Conservation (phyloP, 768 basidiomycete genomes). For the Hebeloma cylindrosporum region DNA sequence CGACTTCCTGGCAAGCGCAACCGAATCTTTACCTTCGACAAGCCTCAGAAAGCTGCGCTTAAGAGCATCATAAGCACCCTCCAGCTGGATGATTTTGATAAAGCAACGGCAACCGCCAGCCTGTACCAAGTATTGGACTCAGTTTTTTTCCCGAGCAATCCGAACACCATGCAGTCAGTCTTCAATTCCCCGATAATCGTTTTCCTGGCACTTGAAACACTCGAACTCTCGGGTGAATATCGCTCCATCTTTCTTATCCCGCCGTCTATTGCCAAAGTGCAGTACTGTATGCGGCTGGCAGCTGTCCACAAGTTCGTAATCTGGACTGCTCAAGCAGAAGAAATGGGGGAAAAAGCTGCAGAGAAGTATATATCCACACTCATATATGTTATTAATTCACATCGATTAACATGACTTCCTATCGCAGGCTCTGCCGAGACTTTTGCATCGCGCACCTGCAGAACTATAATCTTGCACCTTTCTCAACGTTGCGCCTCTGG, state of each 20-base stretch:
- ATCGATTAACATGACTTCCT: no score
- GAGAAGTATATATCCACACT: no score
- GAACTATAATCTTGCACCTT: conserved; percentile 1
- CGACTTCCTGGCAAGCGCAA: background rate
- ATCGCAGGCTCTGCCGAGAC: background rate
- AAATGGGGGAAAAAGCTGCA: no score
- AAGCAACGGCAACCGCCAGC: background rate
- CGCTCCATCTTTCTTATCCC: background rate
- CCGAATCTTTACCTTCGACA: background rate
- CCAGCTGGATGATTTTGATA: background rate
- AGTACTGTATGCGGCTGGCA: background rate
- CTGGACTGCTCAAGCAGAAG: no score
- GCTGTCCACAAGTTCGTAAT: background rate
- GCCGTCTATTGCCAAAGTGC: background rate
- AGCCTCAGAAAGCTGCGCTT: background rate
- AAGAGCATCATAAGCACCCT: background rate
- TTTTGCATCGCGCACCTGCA: background rate
- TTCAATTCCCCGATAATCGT: background rate
- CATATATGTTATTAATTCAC: no score
- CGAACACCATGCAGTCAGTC: background rate
- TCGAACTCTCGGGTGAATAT: background rate
- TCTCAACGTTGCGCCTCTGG: background rate
- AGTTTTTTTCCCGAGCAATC: background rate
- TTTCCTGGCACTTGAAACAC: background rate
- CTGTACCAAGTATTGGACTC: background rate